These are phyloP conservation scores for Malassezia cuniculi DNA, from an alignment of 1,284 basidiomycete genomes.

Conservation along the genomic window DNA sequence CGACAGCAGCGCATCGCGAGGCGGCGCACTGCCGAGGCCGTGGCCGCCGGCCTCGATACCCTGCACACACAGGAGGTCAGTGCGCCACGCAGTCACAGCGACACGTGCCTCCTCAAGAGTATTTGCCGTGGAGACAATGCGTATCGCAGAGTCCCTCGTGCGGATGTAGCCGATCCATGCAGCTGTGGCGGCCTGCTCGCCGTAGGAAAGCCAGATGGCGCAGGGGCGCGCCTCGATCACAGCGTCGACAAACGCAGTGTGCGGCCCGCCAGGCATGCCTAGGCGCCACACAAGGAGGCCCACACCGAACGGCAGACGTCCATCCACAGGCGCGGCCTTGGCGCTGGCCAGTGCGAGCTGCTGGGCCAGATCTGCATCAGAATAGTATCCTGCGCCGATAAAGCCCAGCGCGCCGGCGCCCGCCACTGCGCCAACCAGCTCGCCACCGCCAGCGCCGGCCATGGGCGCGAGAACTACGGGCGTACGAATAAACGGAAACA, in stretches of 20 bases:
- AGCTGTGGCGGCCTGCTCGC: constrained; percentile 19
- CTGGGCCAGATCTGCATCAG: constrained; percentile 12
- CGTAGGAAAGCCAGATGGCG: constrained; percentile 39
- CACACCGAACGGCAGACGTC: constrained; percentile 29
- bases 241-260: constrained; percentile 21
- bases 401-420: constrained; percentile 38
- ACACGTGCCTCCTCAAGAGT: constrained; percentile 19
- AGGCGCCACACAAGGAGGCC: constrained; percentile 38
- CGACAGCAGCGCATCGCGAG: constrained; percentile 21
- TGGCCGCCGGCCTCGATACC: constrained; percentile 36
- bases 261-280: constrained; percentile 12
- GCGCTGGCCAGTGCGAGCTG: constrained; percentile 19
- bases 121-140: constrained; percentile 31
- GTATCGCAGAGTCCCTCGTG: constrained; percentile 18
- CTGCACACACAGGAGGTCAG: constrained; percentile 34
- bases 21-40: constrained; percentile 30
- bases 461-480: constrained; percentile 35
- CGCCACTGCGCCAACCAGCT: constrained; percentile 30
- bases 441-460: constrained; percentile 33
- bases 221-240: constrained; percentile 20
- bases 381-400: constrained; percentile 37
- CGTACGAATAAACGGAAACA: constrained; percentile 16
- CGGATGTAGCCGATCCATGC: constrained; percentile 22
- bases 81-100: constrained; percentile 21
- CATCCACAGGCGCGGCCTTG: no score